Evolutionary conservation across 345 rosid genomes (phyloP), one percentile per base, ranked within the genome.

Genomic region (Fremontodendron californicum): DNA sequence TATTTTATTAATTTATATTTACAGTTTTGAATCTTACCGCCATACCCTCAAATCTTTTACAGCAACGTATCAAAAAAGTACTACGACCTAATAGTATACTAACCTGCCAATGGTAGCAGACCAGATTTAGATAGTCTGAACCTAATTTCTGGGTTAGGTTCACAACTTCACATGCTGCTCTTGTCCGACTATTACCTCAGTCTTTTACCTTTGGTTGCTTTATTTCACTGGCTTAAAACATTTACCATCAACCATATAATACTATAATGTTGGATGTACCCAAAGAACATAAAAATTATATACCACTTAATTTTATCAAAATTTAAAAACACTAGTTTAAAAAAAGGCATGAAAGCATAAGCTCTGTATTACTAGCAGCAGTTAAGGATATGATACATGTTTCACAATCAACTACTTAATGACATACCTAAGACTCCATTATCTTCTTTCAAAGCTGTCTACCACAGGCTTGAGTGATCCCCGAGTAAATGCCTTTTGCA

Each of bases 311-410:
- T 11, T 67, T 16, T 35, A 35, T 35, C 45, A 12, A n/a, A n/a
- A n/a, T 35, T 63, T 6, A 33, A 25, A 16, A 45, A 43, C 35
- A 42, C 11, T 42, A 42, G 9, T 37, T 64, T 19, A 9, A 16
- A 67, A 37, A 18, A 10, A 35, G 69, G 12, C 2, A 42, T 23
- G 35, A 9, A 69, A 27, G 39, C 37, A 45, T 46, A 19, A 70
- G 23, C 39, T 29, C 10, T 9, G 23, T 8, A 6, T 48, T 27
- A 46, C 74, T 70, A 70, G 58, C 52, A 70, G 7, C n/a, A 9
- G 42, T n/a, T 33, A 16, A 48, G 55, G 23, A 45, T 46, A 70
- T 70, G n/a, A 70, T 51, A 71, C 58, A 70, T 33, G 61, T 51
- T n/a, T n/a, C 43, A 70, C 74, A 9, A 1, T 48, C 74, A 16